Evolutionary conservation across 352 stramenopile species (phyloP), one percentile per base, ranked within the genome.

Genomic region (Phytophthora pisi): DNA sequence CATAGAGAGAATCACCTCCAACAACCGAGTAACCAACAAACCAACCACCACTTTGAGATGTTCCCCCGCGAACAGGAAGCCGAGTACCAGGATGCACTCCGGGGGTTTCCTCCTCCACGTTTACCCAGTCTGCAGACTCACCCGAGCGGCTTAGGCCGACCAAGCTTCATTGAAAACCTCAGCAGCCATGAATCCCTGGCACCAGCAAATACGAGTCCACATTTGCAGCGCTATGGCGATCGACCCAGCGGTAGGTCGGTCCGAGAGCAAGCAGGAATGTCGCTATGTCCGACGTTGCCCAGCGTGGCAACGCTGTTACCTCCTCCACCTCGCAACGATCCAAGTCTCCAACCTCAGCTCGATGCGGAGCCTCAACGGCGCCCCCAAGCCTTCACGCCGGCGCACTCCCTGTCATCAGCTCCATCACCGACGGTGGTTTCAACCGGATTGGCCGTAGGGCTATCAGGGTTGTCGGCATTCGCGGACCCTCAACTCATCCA

Each of bases 301-400:
- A 53, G 67, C n/a, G n/a, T 75, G 36, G 28, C 67, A 6, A 61
- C 67, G 3, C 45, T 75, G 24, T 61, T 74, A 30, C 18, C 51
- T 20, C 40, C 2, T 43, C 18, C 51, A 26, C 31, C 2, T 43
- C 31, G 40, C 11, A 40, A 51, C 2, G 28, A 18, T 13, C 18
- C 9, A 13, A 28, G 45, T 51, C 7, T 30, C 26, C 63, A n/a
- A n/a, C 13, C 42, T 34, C 57, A 62, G 38, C 52, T 58, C 5
- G 40, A 62, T 40, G 11, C 34, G 11, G 11, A 43, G 51, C 10
- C 43, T 6, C 64, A 66, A 30, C 47, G 51, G 10, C 26, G 20
- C 10, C 34, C 57, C 26, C 30, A 46, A 31, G 10, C 15, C 13
- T 26, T 40, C 13, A 46, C 34, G 0, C 30, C 43, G 16, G 5